Base-by-base conservation (phyloP, 2,329 filamentous ascomycete species). In the Rhexocercosporidium sp. region DNA sequence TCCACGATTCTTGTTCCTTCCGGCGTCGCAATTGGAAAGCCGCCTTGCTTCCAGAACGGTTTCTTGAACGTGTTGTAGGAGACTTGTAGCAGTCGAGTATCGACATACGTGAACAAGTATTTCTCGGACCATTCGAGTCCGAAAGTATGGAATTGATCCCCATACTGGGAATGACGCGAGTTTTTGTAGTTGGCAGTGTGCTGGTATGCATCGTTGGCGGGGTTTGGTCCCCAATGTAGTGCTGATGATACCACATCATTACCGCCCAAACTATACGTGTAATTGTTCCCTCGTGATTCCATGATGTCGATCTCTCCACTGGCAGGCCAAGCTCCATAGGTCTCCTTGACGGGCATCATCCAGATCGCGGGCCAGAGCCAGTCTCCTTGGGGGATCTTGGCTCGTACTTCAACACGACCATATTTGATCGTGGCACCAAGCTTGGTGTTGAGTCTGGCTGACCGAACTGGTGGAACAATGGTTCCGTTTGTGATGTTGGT, bases 381-480 rank as follows among this genome's bases (percentile, higher is more conserved):
- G 20, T 69, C 67, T 12, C 67, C 67, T n/a, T 62, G 18, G 3
- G 67, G 62, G 20, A 69, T 60, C 41, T 66, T 66, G 7, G 62
- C 67, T 8, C n/a, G 44, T 8, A 69, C 67, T 60, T 69, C 67
- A 4, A 69, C 64, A 12, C 57, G 39, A 16, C 67, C 67, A 39
- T 68, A 68, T 25, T 56, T 66, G 29, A 68, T 68, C 6, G 16
- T 64, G 14, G 87, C 87, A 22, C 89, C 86, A 53, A 86, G 85
- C 75, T 86, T 89, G 64, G 90, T 94, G 80, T 89, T 90, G 80
- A 96, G 87, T 66, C 92, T 90, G 1, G 87, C 92, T 0, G 92
- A 94, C 73, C 86, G 88, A 70, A 90, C 87, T 0, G 92, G 92
- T 31, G 91, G 92, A 37, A 95, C 85, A 68, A 94, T 89, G 66